Conservation (phyloP, 225 moss, liverwort and hornwort genomes). For the Rhytidiadelphus loreus region DNA sequence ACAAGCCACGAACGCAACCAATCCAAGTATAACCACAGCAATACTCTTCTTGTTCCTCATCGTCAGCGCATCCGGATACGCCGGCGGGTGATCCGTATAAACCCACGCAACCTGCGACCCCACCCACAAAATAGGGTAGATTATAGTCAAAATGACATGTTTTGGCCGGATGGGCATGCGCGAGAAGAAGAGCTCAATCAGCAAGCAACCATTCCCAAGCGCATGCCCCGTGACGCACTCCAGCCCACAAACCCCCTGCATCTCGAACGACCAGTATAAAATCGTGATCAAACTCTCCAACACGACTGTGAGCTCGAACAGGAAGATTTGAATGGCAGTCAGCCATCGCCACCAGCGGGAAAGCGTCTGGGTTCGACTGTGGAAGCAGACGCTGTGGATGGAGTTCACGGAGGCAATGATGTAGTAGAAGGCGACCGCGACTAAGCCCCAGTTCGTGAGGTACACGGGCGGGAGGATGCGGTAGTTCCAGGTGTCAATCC, state of each 20-base stretch:
- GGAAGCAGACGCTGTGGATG: constrained; percentile 1
- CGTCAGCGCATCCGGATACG: constrained; percentile 7
- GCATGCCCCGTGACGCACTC: constrained; percentile 25
- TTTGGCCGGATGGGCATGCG: constrained; percentile 24
- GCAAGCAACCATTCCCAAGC: not conserved
- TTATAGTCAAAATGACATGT: constrained; percentile 16
- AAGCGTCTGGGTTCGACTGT: not conserved
- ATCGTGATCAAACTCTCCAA: constrained; percentile 25
- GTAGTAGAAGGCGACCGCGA: constrained; percentile 5
- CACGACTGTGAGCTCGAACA: constrained; percentile 14
- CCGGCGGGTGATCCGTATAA: constrained; percentile 5
- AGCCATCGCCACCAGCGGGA: constrained; percentile 30
- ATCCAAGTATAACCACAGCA: not conserved
- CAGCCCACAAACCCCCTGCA: not conserved
- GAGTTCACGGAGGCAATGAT: constrained; percentile 7
- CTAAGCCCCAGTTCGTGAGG: constrained; percentile 32
- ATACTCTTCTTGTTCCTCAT: constrained; percentile 7
- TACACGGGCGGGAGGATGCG: constrained; percentile 6
- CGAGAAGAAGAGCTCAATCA: constrained; percentile 23
- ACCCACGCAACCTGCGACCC: constrained; percentile 21
- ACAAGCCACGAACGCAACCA: not conserved
- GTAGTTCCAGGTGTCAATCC: not conserved
- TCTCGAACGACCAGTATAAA: constrained; percentile 30
- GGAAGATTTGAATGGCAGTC: constrained; percentile 12
- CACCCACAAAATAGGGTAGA: constrained; percentile 21